Evolutionary conservation across 495 filamentous ascomycete genomes (phyloP).

Genomic region (Pyronema omphalodes): DNA sequence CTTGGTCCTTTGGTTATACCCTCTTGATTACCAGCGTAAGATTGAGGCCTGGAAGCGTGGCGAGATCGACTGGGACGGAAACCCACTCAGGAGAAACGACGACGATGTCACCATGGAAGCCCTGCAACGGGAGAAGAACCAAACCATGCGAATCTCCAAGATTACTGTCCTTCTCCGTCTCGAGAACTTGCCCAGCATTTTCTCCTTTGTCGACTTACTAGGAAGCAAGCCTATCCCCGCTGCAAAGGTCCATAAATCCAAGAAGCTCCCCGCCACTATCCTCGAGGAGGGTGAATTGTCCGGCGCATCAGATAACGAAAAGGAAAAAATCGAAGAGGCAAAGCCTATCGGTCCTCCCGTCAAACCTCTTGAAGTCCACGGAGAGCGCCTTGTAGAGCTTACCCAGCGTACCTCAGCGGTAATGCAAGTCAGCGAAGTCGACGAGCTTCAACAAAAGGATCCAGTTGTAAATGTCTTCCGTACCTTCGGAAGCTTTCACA

Average conservation of each 20-base stretch:
- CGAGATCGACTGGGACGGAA: slow-evolving; percentile 87
- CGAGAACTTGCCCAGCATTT: slow-evolving; percentile 71
- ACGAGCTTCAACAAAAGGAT: slow-evolving; percentile 58
- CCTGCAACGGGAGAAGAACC: slow-evolving; percentile 27
- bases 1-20: slow-evolving; percentile 58
- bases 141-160: slow-evolving; percentile 26
- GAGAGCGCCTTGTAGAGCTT: slow-evolving; percentile 68
- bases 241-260: slow-evolving; percentile 34
- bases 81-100: slow-evolving; percentile 29
- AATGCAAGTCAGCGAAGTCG: slow-evolving; percentile 77
- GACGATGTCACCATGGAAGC: slow-evolving; percentile 27
- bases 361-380: slow-evolving; percentile 59
- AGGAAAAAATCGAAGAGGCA: neutral
- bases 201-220: slow-evolving; percentile 67
- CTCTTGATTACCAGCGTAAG: slow-evolving; percentile 79
- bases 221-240: slow-evolving; percentile 31
- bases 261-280: slow-evolving; percentile 16
- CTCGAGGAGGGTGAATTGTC: slow-evolving; percentile 12
- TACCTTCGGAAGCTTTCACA: slow-evolving; percentile 69
- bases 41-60: slow-evolving; percentile 76
- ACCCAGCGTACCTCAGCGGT: slow-evolving; percentile 87
- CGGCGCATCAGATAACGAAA: neutral
- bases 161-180: slow-evolving; percentile 59
- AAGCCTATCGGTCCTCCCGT: slow-evolving; percentile 9
- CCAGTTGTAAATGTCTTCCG: slow-evolving; percentile 85